A percentile compares a stretch with the other conserved stretches of the same genome.
phyloP scores from a whole-genome alignment of 495 filamentous ascomycete genomes.

The Copromyces sp. region DNA sequence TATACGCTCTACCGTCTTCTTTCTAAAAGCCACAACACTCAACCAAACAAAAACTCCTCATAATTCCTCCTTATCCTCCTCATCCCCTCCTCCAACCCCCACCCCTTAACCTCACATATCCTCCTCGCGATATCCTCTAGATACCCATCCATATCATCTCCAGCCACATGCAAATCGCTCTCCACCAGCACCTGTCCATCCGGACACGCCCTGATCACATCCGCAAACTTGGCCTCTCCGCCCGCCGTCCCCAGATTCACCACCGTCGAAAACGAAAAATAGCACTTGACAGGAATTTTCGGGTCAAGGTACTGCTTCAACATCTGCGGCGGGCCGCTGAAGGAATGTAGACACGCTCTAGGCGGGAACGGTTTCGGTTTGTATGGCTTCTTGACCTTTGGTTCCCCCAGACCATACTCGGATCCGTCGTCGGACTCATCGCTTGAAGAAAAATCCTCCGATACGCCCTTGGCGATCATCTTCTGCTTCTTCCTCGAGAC shows the following conservation, averaged over 20 bases:
- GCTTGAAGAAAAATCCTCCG: slow-evolving; percentile 35
- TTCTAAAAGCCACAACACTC: neutral
- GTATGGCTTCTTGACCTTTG: slow-evolving; percentile 7
- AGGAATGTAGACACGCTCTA: slow-evolving; percentile 88
- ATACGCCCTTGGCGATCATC: slow-evolving; percentile 26
- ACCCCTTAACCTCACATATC: slow-evolving; percentile 69
- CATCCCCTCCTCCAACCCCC: slow-evolving; percentile 64
- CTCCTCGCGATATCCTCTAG: slow-evolving; percentile 63
- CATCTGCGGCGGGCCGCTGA: slow-evolving; percentile 67
- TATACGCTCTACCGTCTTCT: neutral
- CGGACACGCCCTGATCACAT: slow-evolving; percentile 64
- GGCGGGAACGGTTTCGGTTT: slow-evolving; percentile 62
- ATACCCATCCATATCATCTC: slow-evolving; percentile 66
- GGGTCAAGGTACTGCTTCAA: slow-evolving; percentile 69
- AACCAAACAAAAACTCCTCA: slow-evolving; percentile 67
- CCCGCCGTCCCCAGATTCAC: slow-evolving; percentile 61
- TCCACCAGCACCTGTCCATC: slow-evolving; percentile 74
- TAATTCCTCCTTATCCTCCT: slow-evolving; percentile 65
- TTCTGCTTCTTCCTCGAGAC: slow-evolving; percentile 52
- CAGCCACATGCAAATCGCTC: slow-evolving; percentile 83
- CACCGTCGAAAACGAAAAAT: slow-evolving; percentile 76
- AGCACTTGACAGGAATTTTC: slow-evolving; percentile 66
- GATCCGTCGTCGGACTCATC: slow-evolving; percentile 21
- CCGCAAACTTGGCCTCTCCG: slow-evolving; percentile 35
- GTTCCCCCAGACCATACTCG: neutral